Percentiles rank a stretch among this genome's conserved stretches.
Evolutionary conservation across 805 yeast species (phyloP).

Genomic region (Pichia paraexigua): DNA sequence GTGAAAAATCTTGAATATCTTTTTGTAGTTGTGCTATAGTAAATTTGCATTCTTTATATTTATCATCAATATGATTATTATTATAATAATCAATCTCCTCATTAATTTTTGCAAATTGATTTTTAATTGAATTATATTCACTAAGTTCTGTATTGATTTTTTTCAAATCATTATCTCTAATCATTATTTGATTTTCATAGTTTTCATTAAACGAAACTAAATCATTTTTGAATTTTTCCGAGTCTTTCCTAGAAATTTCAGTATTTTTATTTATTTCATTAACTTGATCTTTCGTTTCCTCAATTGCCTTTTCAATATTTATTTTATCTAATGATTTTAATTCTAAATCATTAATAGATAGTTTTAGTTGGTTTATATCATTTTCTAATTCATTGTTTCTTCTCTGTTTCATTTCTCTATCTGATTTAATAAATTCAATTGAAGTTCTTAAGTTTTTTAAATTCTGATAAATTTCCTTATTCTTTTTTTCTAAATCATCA

Average conservation of each 20-base stretch:
- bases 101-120: slow-evolving; percentile 33
- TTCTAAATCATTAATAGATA: slow-evolving; percentile 47
- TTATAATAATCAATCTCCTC: slow-evolving; percentile 35
- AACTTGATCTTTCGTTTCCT: slow-evolving; percentile 27
- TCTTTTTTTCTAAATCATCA: slow-evolving; percentile 33
- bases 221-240: not conserved
- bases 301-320: slow-evolving; percentile 32
- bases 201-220: not conserved
- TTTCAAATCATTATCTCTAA: not conserved
- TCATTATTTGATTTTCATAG: not conserved
- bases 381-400: slow-evolving; percentile 41
- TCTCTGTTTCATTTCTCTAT: slow-evolving; percentile 37
- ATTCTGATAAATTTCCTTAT: slow-evolving; percentile 30
- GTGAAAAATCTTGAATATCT: not conserved
- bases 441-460: slow-evolving; percentile 34
- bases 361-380: slow-evolving; percentile 43
- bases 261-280: slow-evolving; percentile 3
- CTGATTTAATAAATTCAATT: slow-evolving; percentile 29
- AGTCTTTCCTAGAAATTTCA: not conserved
- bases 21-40: slow-evolving; percentile 22
- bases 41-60: slow-evolving; percentile 20
- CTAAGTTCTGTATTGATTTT: slow-evolving; percentile 7
- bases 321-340: slow-evolving; percentile 40
- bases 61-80: slow-evolving; percentile 12
- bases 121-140: slow-evolving; percentile 36